A percentile compares a stretch with the other conserved stretches of the same genome.
phyloP scores from a whole-genome alignment of 23 red algal genomes.

The Pyropia yezoensis region DNA sequence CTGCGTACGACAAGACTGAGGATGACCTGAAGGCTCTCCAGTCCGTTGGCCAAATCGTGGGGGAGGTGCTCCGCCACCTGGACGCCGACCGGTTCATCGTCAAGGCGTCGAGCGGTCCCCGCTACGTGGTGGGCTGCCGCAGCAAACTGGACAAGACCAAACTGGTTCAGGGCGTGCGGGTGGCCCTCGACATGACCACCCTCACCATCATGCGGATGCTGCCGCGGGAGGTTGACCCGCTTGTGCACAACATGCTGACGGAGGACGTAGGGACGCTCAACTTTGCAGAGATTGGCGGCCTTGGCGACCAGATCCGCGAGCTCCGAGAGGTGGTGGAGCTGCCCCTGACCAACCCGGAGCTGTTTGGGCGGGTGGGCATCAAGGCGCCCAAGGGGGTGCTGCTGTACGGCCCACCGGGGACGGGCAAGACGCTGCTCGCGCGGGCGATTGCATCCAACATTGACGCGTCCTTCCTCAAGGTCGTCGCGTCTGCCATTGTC shows the following conservation, averaged over 20 bases:
- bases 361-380: constrained; percentile 93
- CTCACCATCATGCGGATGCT: constrained; percentile 99
- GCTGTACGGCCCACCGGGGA: constrained; percentile 95
- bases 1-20: constrained; percentile 81
- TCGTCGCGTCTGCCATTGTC: constrained; percentile 95
- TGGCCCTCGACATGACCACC: constrained; percentile 99
- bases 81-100: constrained; percentile 91
- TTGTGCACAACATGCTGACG: constrained; percentile 98
- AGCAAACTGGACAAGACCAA: constrained; percentile 66
- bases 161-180: constrained; percentile 84
- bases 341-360: constrained; percentile 94
- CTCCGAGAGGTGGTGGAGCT: constrained; percentile 96
- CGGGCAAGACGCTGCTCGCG: constrained; percentile 94
- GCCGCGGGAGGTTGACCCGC: constrained; percentile 94
- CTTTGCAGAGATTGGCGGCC: constrained; percentile 93
- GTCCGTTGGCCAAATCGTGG: constrained; percentile 96
- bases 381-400: constrained; percentile 96
- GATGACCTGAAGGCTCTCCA: constrained; percentile 97
- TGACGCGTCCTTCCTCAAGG: constrained; percentile 90
- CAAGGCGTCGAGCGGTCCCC: constrained; percentile 93
- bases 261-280: constrained; percentile 74
- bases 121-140: constrained; percentile 93
- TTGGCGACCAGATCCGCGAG: constrained; percentile 92
- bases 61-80: constrained; percentile 92
- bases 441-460: constrained; percentile 94